These are phyloP conservation scores for Naganishia sp. DNA, from an alignment of 1,284 basidiomycete genomes.

Conservation along the genomic window DNA sequence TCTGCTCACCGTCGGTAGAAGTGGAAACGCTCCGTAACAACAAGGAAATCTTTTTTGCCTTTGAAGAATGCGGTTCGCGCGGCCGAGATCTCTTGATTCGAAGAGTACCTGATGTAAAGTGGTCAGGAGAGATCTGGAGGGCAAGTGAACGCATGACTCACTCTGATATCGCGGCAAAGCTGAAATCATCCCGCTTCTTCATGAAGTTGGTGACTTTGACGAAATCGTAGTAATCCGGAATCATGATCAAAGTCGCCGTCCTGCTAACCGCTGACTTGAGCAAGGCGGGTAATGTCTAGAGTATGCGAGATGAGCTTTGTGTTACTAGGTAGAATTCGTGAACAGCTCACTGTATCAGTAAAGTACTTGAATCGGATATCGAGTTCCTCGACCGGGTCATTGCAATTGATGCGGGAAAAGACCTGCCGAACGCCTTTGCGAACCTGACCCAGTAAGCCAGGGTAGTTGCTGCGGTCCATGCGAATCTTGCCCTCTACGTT, in stretches of 20 bases:
- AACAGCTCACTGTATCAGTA: constrained; percentile 69
- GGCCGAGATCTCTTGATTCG: constrained; percentile 87
- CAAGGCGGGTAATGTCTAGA: constrained; percentile 72
- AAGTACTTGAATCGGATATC: constrained; percentile 86
- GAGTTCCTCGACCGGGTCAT: constrained; percentile 72
- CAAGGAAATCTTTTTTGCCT: constrained; percentile 79
- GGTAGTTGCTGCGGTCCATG: constrained; percentile 62
- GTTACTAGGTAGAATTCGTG: background rate
- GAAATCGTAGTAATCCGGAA: constrained; percentile 97
- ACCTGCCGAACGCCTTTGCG: constrained; percentile 80
- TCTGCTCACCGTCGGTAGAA: constrained; percentile 78
- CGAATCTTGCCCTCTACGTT: constrained; percentile 84
- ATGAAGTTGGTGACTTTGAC: constrained; percentile 87
- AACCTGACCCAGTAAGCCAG: constrained; percentile 65
- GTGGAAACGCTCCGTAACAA: constrained; percentile 95
- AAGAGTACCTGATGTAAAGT: constrained; percentile 70
- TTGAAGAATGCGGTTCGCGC: constrained; percentile 91
- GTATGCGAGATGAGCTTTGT: constrained; percentile 20
- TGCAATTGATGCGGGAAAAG: constrained; percentile 42
- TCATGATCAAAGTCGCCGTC: constrained; percentile 79
- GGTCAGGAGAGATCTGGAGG: constrained; percentile 1
- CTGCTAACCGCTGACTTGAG: constrained; percentile 90
- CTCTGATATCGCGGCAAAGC: constrained; percentile 86
- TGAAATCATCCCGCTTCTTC: constrained; percentile 67
- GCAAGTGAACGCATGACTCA: constrained; percentile 51